phyloP scores from a whole-genome alignment of 2,329 filamentous ascomycete genomes.

The Curvularia lunata region DNA sequence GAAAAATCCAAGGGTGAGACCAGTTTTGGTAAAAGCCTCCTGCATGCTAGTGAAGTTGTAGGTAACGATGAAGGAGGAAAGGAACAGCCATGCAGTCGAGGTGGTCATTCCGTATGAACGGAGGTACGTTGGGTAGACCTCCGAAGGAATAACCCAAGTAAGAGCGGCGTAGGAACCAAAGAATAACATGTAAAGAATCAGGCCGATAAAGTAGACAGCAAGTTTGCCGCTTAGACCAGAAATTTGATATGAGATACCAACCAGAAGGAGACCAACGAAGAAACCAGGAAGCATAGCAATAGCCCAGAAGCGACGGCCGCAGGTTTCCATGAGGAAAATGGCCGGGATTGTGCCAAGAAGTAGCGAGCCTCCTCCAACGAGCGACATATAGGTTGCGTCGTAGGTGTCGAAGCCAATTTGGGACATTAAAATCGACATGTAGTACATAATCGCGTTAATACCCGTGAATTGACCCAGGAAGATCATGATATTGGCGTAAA shows the following conservation, averaged over 20 bases:
- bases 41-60: conserved; percentile 79
- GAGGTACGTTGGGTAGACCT: conserved; percentile 76
- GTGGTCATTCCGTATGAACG: conserved; percentile 76
- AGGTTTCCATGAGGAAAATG: conserved; percentile 73
- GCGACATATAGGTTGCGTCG: conserved; percentile 73
- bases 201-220: conserved; percentile 70
- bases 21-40: conserved; percentile 68
- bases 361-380: conserved; percentile 70
- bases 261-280: conserved; percentile 71
- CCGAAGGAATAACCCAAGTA: conserved; percentile 59
- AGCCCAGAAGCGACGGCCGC: conserved; percentile 76
- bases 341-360: conserved; percentile 72
- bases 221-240: conserved; percentile 54
- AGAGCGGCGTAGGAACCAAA: conserved; percentile 47
- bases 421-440: conserved; percentile 65
- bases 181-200: conserved; percentile 56
- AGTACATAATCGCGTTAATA: conserved; percentile 67
- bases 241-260: conserved; percentile 69
- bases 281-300: conserved; percentile 74
- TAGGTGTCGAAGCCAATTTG: conserved; percentile 70
- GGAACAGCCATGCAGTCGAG: conserved; percentile 71
- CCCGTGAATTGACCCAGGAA: conserved; percentile 76
- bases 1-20: conserved; percentile 73
- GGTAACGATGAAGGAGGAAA: conserved; percentile 74
- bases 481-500: conserved; percentile 74